Evolutionary conservation across 495 filamentous ascomycete genomes (phyloP).

Genomic region (Penicillium cataractarum): DNA sequence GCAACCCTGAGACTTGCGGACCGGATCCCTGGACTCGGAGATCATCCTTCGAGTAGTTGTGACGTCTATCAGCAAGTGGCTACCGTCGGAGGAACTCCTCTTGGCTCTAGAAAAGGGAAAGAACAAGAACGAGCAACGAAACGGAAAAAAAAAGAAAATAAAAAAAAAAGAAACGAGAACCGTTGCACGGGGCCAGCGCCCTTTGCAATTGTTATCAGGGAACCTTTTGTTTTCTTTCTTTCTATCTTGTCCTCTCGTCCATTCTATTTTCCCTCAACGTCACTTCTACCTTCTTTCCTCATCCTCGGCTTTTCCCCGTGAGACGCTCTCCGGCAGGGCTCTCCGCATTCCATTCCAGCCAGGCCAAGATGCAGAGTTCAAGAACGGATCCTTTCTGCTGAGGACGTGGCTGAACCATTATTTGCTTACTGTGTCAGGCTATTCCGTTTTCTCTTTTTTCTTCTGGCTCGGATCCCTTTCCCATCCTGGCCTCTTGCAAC

Average conservation of each 20-base stretch:
- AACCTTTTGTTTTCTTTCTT: constrained; percentile 21
- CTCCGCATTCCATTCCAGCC: constrained; percentile 50
- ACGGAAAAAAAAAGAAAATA: constrained; percentile 5
- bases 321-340: constrained; percentile 51
- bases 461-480: constrained; percentile 43
- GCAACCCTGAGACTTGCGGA: constrained; percentile 19
- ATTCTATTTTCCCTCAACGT: constrained; percentile 14
- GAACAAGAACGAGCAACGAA: background rate
- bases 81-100: constrained; percentile 23
- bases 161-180: background rate
- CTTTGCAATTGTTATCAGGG: constrained; percentile 47
- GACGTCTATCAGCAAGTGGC: constrained; percentile 28
- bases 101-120: constrained; percentile 3
- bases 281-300: background rate
- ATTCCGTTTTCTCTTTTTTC: constrained; percentile 31
- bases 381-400: constrained; percentile 47
- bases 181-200: constrained; percentile 43
- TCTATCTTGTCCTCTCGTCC: constrained; percentile 1
- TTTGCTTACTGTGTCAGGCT: constrained; percentile 40
- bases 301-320: constrained; percentile 32
- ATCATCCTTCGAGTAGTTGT: constrained; percentile 27
- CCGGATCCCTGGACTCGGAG: constrained; percentile 29
- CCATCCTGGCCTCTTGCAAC: constrained; percentile 32
- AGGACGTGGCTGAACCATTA: constrained; percentile 51
- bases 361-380: constrained; percentile 57